Evolutionary conservation across 116 monocot genomes (phyloP).

Genomic region (Thalassia testudinum): DNA sequence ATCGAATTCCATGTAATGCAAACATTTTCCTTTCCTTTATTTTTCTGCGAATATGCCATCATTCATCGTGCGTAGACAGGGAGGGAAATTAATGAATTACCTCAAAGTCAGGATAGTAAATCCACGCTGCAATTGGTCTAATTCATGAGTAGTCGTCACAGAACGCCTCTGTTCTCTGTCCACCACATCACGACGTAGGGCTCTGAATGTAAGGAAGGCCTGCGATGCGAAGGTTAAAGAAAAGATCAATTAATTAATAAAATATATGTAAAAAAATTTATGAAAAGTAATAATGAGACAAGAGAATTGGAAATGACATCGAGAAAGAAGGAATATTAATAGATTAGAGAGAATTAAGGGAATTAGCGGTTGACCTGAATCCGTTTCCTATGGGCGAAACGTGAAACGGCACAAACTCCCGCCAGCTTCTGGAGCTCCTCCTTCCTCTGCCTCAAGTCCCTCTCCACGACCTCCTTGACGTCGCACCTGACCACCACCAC

Average conservation of each 20-base stretch:
- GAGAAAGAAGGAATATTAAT: too few species aligned
- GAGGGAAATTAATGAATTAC: too few species aligned
- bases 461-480: slow-evolving; percentile 29
- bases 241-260: too few species aligned
- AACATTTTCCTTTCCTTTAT: too few species aligned
- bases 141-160: slow-evolving; percentile 5
- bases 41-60: too few species aligned
- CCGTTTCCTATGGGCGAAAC: slow-evolving; percentile 37
- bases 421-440: slow-evolving; percentile 20
- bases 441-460: slow-evolving; percentile 24
- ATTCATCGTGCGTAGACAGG: too few species aligned
- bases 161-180: slow-evolving; percentile 10
- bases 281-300: too few species aligned
- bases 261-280: too few species aligned
- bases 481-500: slow-evolving; percentile 30
- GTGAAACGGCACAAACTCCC: slow-evolving; percentile 22
- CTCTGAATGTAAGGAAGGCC: slow-evolving; percentile 39
- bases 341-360: too few species aligned
- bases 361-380: slow-evolving; percentile 85
- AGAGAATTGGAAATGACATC: too few species aligned
- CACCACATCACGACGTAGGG: slow-evolving; percentile 15
- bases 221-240: too few species aligned
- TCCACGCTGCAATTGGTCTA: slow-evolving; percentile 9
- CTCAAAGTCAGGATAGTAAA: slow-evolving; percentile 15
- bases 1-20: too few species aligned